phyloP scores from a whole-genome alignment of 2,329 filamentous ascomycete genomes.

The Calonectria ilicicola region DNA sequence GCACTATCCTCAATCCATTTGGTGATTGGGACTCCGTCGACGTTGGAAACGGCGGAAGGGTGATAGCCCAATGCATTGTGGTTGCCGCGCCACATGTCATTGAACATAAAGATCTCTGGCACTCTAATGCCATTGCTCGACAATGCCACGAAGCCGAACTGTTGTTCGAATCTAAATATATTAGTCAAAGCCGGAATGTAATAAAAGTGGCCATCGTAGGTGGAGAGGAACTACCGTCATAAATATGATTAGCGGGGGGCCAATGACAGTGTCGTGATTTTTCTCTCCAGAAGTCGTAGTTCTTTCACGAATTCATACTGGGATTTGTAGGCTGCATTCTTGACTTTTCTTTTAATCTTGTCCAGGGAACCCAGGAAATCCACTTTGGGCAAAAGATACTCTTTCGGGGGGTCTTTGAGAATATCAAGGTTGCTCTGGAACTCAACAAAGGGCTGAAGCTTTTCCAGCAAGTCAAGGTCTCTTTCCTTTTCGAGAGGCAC shows the following conservation, averaged over 20 bases:
- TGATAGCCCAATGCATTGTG: slow-evolving; percentile 28
- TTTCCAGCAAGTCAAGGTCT: slow-evolving; percentile 37
- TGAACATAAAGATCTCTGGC: slow-evolving; percentile 32
- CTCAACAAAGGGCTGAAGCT: slow-evolving; percentile 28
- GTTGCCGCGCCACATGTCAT: slow-evolving; percentile 30
- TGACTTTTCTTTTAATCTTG: slow-evolving; percentile 28
- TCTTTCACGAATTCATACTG: slow-evolving; percentile 42
- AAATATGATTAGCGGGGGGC: neutral
- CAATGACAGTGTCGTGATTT: neutral
- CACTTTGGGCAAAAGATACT: slow-evolving; percentile 38
- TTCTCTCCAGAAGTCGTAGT: slow-evolving; percentile 35
- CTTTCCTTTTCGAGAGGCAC: slow-evolving; percentile 39
- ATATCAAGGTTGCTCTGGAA: slow-evolving; percentile 41
- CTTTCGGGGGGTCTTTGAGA: slow-evolving; percentile 38
- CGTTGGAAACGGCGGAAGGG: slow-evolving; percentile 36
- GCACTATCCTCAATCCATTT: slow-evolving; percentile 40
- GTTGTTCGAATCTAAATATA: neutral
- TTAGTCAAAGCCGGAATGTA: neutral
- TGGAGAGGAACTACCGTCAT: neutral
- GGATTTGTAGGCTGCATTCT: slow-evolving; percentile 28
- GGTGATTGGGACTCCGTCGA: slow-evolving; percentile 32
- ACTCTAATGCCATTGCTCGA: slow-evolving; percentile 29
- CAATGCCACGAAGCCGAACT: slow-evolving; percentile 28
- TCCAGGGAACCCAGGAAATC: slow-evolving; percentile 35
- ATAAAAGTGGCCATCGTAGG: neutral